Evolutionary conservation across 768 basidiomycete species (phyloP), one percentile per base, ranked within the genome.

Genomic region (Termitomyces sp.): DNA sequence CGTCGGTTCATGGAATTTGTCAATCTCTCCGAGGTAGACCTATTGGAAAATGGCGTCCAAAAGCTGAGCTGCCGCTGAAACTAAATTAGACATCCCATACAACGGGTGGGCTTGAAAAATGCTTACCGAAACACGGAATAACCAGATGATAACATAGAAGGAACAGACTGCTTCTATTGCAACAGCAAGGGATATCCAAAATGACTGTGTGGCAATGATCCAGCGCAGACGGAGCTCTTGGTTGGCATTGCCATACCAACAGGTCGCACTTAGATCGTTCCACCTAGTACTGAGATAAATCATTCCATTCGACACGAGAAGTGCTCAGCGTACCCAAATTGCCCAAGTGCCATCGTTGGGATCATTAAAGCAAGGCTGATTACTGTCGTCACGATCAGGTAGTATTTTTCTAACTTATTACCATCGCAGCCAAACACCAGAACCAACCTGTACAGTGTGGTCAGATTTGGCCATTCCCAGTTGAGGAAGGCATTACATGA

Each of bases 381-480:
- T 3, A 70, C 12, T 1, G 58, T 44, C 1, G 66, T 63, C 40
- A 48, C 62, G 26, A 66, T 50, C 10, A 70, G 16, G 49, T 71
- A 71, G 53, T 67, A 71, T 49, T 69, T 69, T 51, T 71, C 70
- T 59, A 71, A 51, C 46, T n/a, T 57, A 16, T 63, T 65, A 3
- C 70, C 70, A 55, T 71, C 68, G 9, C 67, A 56, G 12, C 64
- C 58, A 50, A 66, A 63, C 14, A 68, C 66, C 18, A 71, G 55
- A n/a, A 71, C 68, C 12, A 71, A 46, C 40, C 70, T 69, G 50
- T 14, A 7, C 36, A 13, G 6, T 12, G 32, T 14, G 14, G 35
- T 35, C 10, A 35, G 35, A 35, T 35, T 35, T 33, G 23, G 23
- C 23, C 23, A 23, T 23, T 23, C 23, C 23, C 23, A 23, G 23